These are phyloP conservation scores for Huntiella savannae DNA, from an alignment of 2,329 filamentous ascomycete species.

Conservation along the genomic window DNA sequence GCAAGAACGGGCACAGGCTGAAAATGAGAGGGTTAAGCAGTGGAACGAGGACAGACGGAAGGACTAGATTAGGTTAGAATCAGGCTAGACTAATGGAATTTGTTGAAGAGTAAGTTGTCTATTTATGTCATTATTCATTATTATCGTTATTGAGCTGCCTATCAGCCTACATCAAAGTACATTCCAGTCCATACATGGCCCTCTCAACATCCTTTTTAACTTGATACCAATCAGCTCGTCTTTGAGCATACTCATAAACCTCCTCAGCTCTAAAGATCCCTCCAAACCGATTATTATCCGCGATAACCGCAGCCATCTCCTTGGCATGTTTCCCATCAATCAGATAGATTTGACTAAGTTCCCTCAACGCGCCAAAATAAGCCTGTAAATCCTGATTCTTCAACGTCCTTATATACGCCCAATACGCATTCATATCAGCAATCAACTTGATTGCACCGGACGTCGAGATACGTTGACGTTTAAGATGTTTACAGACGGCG, in stretches of 20 bases:
- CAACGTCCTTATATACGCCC: conserved; percentile 62
- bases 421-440: conserved; percentile 90
- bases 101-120: background rate
- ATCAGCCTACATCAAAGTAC: conserved; percentile 51
- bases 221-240: conserved; percentile 85
- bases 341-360: conserved; percentile 87
- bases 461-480: conserved; percentile 80
- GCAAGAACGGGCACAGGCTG: too few relatives aligned
- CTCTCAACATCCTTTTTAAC: conserved; percentile 79
- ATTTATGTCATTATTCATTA: background rate
- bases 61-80: too few relatives aligned
- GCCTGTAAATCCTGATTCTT: conserved; percentile 66
- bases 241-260: conserved; percentile 91
- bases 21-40: too few relatives aligned
- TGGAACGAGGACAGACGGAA: too few relatives aligned
- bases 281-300: conserved; percentile 72
- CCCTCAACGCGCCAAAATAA: conserved; percentile 81
- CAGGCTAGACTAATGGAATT: background rate
- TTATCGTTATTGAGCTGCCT: background rate
- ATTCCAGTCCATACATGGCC: conserved; percentile 94
- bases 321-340: conserved; percentile 70
- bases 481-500: conserved; percentile 89
- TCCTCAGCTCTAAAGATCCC: conserved; percentile 91
- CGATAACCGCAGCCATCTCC: conserved; percentile 87
- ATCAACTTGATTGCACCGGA: conserved; percentile 84